These are phyloP conservation scores for Xylaria sp. DNA, from an alignment of 2,329 filamentous ascomycete species.

Conservation along the genomic window DNA sequence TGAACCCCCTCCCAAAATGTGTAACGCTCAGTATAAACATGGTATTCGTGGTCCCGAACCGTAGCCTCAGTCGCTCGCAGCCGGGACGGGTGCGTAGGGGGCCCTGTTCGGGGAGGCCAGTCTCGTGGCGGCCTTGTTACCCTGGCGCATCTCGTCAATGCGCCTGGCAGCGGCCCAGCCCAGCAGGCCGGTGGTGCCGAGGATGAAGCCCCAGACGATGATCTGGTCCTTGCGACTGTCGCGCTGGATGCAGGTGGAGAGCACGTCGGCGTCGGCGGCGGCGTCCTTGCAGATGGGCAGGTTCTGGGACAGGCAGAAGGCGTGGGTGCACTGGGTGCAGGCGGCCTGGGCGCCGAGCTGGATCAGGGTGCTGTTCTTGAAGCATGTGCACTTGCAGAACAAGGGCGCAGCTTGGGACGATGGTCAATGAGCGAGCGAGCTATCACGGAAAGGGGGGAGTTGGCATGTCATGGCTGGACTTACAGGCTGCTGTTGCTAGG, in stretches of 20 bases:
- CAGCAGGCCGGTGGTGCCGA: slow-evolving; percentile 67
- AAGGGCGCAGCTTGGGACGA: slow-evolving; percentile 63
- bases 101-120: slow-evolving; percentile 33
- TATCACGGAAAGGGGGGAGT: not conserved
- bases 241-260: slow-evolving; percentile 72
- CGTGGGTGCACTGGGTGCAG: slow-evolving; percentile 71
- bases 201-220: slow-evolving; percentile 72
- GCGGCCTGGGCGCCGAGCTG: slow-evolving; percentile 62
- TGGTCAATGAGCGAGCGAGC: not conserved
- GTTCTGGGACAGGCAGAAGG: slow-evolving; percentile 69
- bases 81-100: slow-evolving; percentile 44
- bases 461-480: slow-evolving; percentile 33
- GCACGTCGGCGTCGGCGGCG: slow-evolving; percentile 69
- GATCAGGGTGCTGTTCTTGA: slow-evolving; percentile 75
- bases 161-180: slow-evolving; percentile 68
- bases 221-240: slow-evolving; percentile 74
- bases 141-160: slow-evolving; percentile 55
- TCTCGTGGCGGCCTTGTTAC: slow-evolving; percentile 38
- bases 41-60: not conserved
- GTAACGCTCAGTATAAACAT: not conserved
- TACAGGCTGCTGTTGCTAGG: slow-evolving; percentile 55
- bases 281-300: slow-evolving; percentile 72
- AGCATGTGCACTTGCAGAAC: slow-evolving; percentile 77
- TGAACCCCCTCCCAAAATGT: not conserved
- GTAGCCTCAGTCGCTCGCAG: not conserved